Evolutionary conservation across 345 rosid species (phyloP).

Genomic region (Sonneratia caseolaris): DNA sequence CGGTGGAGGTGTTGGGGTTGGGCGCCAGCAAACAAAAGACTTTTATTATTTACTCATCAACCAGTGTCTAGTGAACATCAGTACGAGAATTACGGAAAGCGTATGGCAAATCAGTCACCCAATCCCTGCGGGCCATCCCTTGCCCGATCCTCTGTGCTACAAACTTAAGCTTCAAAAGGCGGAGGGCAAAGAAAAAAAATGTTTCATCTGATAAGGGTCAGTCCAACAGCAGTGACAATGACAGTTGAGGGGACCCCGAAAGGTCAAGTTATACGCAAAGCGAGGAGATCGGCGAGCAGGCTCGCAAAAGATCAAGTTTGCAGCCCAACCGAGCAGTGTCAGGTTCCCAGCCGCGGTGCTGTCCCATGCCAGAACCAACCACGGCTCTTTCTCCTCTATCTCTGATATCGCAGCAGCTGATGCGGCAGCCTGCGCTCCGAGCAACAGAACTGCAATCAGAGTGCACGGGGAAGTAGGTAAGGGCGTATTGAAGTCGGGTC

Average conservation of each 20-base stretch:
- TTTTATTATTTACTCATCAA: too few species aligned
- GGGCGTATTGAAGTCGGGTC: neutral
- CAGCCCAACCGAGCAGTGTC: conserved; percentile 20
- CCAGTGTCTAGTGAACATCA: too few species aligned
- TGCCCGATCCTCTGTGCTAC: too few species aligned
- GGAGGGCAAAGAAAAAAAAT: too few species aligned
- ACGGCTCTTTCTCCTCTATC: conserved; percentile 19
- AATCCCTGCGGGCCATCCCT: too few species aligned
- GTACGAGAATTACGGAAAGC: too few species aligned
- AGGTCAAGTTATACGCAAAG: conserved; percentile 16
- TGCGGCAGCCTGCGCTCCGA: conserved; percentile 24
- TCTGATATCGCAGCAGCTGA: conserved; percentile 20
- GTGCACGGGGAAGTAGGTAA: too few species aligned
- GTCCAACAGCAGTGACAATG: conserved; percentile 20
- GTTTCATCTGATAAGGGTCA: conserved; percentile 16
- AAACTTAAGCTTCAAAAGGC: too few species aligned
- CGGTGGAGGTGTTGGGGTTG: too few species aligned
- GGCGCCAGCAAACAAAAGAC: too few species aligned
- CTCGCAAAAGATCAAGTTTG: conserved; percentile 29
- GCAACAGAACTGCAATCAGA: conserved; percentile 14
- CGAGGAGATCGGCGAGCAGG: conserved; percentile 20
- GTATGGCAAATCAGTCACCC: too few species aligned
- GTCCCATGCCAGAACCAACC: conserved; percentile 18
- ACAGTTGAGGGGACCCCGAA: conserved; percentile 27
- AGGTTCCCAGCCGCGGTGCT: conserved; percentile 31